These are phyloP conservation scores for Penicillium aurantiogriseum DNA, from an alignment of 2,329 filamentous ascomycete genomes.

Conservation along the genomic window DNA sequence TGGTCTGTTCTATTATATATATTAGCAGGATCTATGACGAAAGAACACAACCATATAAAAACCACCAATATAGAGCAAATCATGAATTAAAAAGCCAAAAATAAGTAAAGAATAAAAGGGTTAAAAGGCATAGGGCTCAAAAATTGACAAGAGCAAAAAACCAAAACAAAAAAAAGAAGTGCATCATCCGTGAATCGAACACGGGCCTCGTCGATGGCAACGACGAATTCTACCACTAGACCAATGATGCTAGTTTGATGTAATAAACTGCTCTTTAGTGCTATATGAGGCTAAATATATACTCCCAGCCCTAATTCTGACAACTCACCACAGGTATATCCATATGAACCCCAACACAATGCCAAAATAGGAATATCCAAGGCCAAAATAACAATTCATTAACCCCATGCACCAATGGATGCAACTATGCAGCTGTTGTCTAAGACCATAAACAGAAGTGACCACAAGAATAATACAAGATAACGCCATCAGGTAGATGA, in stretches of 20 bases:
- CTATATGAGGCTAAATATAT: accelerated
- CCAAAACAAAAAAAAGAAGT: slow-evolving; percentile 10
- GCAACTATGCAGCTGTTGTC: slow-evolving; percentile 14
- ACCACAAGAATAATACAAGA: slow-evolving; percentile 11
- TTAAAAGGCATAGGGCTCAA: not conserved
- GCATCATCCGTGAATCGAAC: slow-evolving; percentile 47
- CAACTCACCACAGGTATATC: no score
- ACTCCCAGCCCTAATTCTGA: no score
- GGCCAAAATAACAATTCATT: slow-evolving; percentile 12
- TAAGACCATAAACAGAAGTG: slow-evolving; percentile 8
- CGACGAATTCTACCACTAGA: slow-evolving; percentile 49
- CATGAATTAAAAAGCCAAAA: not conserved
- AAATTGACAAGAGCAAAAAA: not conserved
- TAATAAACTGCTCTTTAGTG: accelerated
- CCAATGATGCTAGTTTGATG: slow-evolving; percentile 41
- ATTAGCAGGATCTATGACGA: no score
- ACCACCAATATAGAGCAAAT: not conserved
- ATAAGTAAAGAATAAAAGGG: no score
- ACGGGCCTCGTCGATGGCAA: slow-evolving; percentile 49
- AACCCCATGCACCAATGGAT: slow-evolving; percentile 18
- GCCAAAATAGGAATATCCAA: not conserved
- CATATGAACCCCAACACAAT: not conserved
- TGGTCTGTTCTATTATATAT: not conserved
- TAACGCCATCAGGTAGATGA: slow-evolving; percentile 14
- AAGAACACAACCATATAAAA: no score